Conservation (phyloP, 148 eudicot species). For the Chenopodium formosanum region DNA sequence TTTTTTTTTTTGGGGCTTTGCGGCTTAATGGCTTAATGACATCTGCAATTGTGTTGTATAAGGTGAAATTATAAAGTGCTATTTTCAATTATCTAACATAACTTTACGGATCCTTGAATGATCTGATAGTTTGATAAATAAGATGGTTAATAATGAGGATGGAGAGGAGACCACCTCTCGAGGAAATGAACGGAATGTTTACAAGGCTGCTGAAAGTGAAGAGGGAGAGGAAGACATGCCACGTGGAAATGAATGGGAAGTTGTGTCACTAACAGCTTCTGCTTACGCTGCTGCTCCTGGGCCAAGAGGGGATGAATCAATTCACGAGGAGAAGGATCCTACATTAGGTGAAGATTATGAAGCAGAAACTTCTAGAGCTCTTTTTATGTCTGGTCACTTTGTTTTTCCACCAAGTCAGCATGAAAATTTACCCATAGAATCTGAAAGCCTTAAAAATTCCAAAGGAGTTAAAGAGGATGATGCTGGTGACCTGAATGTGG, state of each 20-base stretch:
- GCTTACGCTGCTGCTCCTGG: conserved; percentile 89
- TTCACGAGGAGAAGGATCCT: conserved; percentile 37
- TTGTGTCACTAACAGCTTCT: conserved; percentile 89
- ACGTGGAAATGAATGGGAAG: conserved; percentile 94
- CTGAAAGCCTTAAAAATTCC: conserved; percentile 37
- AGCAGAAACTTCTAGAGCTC: conserved; percentile 56
- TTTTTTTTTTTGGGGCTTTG: not conserved
- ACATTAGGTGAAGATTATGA: conserved; percentile 33
- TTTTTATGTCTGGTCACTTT: conserved; percentile 90
- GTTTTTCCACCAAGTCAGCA: conserved; percentile 83
- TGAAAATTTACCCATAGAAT: conserved; percentile 72
- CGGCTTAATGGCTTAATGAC: not conserved
- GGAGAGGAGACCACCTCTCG: conserved; percentile 30
- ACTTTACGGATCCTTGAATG: not conserved
- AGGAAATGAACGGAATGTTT: conserved; percentile 23
- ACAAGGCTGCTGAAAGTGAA: conserved; percentile 47
- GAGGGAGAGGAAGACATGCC: conserved; percentile 40
- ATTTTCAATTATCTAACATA: not conserved
- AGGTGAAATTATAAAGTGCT: not conserved
- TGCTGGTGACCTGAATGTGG: conserved; percentile 29
- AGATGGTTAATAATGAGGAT: conserved; percentile 39
- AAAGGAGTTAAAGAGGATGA: conserved; percentile 36
- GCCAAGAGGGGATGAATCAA: conserved; percentile 44
- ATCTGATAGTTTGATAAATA: conserved; percentile 18
- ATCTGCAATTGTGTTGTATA: not conserved